These are phyloP conservation scores for Fusarium tjaetaba DNA, from an alignment of 2,329 filamentous ascomycete genomes.

Conservation along the genomic window DNA sequence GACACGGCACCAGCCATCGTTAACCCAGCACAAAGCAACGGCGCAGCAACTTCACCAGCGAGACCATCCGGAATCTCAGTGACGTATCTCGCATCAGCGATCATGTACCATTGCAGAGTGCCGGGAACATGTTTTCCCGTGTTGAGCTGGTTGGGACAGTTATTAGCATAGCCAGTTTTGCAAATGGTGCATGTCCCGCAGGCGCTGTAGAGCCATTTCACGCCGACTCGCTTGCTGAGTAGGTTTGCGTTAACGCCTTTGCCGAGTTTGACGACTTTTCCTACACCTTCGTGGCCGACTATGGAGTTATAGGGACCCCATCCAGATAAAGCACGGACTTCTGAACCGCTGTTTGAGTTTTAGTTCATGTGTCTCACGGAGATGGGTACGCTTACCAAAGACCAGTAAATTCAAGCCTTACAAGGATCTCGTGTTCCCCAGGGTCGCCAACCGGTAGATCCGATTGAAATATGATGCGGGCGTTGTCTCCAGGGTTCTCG, in stretches of 20 bases:
- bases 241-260: conserved; percentile 39
- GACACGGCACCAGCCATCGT: conserved; percentile 47
- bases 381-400: conserved; percentile 15
- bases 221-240: conserved; percentile 51
- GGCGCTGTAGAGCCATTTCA: conserved; percentile 57
- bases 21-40: conserved; percentile 47
- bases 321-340: conserved; percentile 44
- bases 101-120: conserved; percentile 46
- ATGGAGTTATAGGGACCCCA: conserved; percentile 42
- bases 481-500: conserved; percentile 18
- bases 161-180: conserved; percentile 48
- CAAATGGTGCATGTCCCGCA: conserved; percentile 52
- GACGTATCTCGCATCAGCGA: conserved; percentile 44
- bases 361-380: accelerated
- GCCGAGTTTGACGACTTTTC: conserved; percentile 45
- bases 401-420: conserved; percentile 34
- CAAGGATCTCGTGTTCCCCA: conserved; percentile 1
- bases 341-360: conserved; percentile 41
- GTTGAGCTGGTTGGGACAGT: conserved; percentile 54
- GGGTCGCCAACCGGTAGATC: conserved; percentile 10
- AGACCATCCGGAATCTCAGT: conserved; percentile 40
- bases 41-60: conserved; percentile 38
- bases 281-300: conserved; percentile 48
- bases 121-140: conserved; percentile 51
- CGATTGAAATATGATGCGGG: background rate